phyloP scores from a whole-genome alignment of 768 basidiomycete genomes.

The Pholiota molesta region DNA sequence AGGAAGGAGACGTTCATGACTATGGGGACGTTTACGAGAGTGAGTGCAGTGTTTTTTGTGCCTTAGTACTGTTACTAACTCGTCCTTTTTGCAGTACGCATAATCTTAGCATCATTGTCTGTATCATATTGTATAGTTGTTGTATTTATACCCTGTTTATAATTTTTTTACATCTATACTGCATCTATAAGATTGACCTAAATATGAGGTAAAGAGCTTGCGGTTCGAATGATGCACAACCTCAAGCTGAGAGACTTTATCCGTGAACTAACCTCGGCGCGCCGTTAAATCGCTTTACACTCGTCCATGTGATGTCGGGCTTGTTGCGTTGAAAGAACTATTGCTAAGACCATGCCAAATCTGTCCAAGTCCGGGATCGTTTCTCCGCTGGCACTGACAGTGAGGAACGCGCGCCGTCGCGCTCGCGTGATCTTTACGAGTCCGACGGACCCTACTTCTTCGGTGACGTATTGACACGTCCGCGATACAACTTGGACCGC shows the following conservation, averaged over 20 bases:
- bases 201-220: no score
- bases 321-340: no score
- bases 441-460: not conserved
- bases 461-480: not conserved
- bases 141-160: not conserved
- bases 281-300: not conserved
- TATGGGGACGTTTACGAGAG: constrained; percentile 89
- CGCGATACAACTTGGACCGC: not conserved
- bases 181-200: not conserved
- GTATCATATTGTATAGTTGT: constrained; percentile 12
- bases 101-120: constrained; percentile 1
- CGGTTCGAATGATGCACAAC: no score
- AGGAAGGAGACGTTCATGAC: constrained; percentile 91
- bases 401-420: not conserved
- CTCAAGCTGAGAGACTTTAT: no score
- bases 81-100: constrained; percentile 13
- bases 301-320: not conserved
- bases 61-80: not conserved
- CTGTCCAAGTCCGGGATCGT: not conserved
- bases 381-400: not conserved
- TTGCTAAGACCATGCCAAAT: no score
- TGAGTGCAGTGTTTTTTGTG: constrained; percentile 41
- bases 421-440: not conserved
- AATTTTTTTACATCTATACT: no score
- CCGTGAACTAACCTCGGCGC: not conserved